Base-by-base conservation (phyloP, 2,329 filamentous ascomycete genomes). In the Beauveria australis region DNA sequence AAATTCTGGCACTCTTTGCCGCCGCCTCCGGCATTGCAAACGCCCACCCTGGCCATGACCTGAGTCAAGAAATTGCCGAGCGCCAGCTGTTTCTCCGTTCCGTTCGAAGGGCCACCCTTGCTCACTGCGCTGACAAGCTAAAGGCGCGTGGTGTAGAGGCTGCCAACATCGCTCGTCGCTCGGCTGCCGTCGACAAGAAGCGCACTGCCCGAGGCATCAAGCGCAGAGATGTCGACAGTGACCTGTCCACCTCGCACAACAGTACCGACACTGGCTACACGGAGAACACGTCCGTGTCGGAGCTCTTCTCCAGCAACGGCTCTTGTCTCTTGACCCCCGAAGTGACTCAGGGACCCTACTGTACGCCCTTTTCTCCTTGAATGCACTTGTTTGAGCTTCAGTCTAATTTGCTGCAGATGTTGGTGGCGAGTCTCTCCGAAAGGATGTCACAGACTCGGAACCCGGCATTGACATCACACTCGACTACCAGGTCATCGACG, bases 251-350 rank as follows among this genome's bases (percentile, higher is more conserved):
- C 18, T 72, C 68, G 18, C 70, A 74, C 46, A 76, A 79, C 66
- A 65, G 72, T 60, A 75, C 75, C 8, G 69, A 70, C 28, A 60
- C 67, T 19, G 68, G 69, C 6, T 74, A 71, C 63, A 71, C 67
- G 10, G 49, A 65, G 5, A 63, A 69, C 30, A 73, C 73, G 2
- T 65, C 68, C 10, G 64, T 72, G 7, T 65, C 66, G 52, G 69
- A 64, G 61, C 67, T 78, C 9, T 79, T 79, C 62, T 68, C 72
- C 3, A 70, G 71, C 24, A 73, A 74, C 54, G 72, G 70, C 30
- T 74, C 76, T 18, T 83, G 80, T 59, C 72, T 81, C 12, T 70
- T 82, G 28, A 77, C 73, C 3, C 78, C 79, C 0, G 80, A 82
- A 64, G 76, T 77, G 12, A 81, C 78, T 3, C 72, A 81, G 66